phyloP scores from a whole-genome alignment of 805 yeast species.

The Saccharomycopsis microspora region DNA sequence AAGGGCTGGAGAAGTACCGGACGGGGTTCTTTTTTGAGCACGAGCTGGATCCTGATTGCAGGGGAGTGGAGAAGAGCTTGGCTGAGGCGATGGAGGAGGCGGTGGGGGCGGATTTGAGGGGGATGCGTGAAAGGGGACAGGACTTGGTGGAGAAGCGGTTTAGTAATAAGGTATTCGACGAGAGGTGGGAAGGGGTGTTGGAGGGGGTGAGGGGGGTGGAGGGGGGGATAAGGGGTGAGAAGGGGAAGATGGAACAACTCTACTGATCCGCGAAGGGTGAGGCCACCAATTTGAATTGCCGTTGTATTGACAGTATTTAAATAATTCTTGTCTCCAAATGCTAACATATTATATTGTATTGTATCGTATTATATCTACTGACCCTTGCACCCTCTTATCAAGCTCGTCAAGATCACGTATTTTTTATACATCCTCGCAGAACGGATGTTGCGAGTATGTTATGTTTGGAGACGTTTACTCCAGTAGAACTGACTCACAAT shows the following conservation, averaged over 20 bases:
- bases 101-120: conserved; percentile 26
- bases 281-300: too few species aligned
- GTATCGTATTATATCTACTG: too few species aligned
- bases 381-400: too few species aligned
- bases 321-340: too few species aligned
- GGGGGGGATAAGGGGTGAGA: conserved; percentile 3
- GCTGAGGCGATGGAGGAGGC: conserved; percentile 36
- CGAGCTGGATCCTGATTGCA: conserved; percentile 60
- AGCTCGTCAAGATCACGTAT: too few species aligned
- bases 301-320: too few species aligned
- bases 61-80: conserved; percentile 29
- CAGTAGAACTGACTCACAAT: too few species aligned
- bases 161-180: conserved; percentile 46
- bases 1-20: conserved; percentile 22
- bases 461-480: too few species aligned
- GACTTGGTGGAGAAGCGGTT: conserved; percentile 40
- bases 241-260: conserved; percentile 8
- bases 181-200: conserved; percentile 35
- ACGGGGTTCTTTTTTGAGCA: conserved; percentile 78
- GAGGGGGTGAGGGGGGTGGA: conserved; percentile 8
- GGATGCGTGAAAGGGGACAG: conserved; percentile 35
- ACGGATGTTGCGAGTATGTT: too few species aligned
- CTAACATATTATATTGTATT: too few species aligned
- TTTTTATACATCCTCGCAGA: too few species aligned
- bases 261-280: neutral